Percentiles rank a stretch among this genome's conserved stretches.
Conservation (phyloP, 495 filamentous ascomycete genomes). For the Annulohypoxylon maeteangense region DNA sequence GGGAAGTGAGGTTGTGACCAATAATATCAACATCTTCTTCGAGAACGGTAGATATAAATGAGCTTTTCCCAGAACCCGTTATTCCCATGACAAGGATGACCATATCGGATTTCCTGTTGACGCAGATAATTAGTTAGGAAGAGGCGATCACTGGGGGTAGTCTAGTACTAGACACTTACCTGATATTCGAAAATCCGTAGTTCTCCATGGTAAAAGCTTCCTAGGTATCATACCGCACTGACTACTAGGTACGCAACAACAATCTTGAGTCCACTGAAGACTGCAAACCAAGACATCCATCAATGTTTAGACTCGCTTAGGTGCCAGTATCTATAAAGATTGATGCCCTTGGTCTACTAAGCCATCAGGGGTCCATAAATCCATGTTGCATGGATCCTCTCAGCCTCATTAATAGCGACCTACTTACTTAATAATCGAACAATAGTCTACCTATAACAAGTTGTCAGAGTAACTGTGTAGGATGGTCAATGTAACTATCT, state of each 20-base stretch:
- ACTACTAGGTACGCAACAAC: neutral
- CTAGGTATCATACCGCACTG: neutral
- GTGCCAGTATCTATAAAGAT: neutral
- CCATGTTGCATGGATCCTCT: neutral
- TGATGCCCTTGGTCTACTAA: neutral
- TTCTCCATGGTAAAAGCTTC: neutral
- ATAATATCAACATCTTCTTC: slow-evolving; percentile 40
- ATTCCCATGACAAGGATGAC: slow-evolving; percentile 9
- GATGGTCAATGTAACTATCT: neutral
- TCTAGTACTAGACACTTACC: neutral
- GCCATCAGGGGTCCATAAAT: neutral
- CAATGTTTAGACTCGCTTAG: neutral
- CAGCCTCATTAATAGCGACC: neutral
- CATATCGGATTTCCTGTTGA: neutral
- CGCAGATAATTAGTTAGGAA: neutral
- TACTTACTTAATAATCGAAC: neutral
- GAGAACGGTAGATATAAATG: slow-evolving; percentile 54
- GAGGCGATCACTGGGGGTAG: neutral
- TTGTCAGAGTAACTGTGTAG: neutral
- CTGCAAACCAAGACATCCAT: neutral
- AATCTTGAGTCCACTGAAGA: neutral
- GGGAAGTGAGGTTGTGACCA: slow-evolving; percentile 44
- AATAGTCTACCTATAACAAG: neutral
- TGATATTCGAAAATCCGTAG: neutral
- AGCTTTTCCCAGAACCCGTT: slow-evolving; percentile 57